These are phyloP conservation scores for Akebia trifoliata DNA, from an alignment of 164 flowering plant genomes.

Conservation along the genomic window DNA sequence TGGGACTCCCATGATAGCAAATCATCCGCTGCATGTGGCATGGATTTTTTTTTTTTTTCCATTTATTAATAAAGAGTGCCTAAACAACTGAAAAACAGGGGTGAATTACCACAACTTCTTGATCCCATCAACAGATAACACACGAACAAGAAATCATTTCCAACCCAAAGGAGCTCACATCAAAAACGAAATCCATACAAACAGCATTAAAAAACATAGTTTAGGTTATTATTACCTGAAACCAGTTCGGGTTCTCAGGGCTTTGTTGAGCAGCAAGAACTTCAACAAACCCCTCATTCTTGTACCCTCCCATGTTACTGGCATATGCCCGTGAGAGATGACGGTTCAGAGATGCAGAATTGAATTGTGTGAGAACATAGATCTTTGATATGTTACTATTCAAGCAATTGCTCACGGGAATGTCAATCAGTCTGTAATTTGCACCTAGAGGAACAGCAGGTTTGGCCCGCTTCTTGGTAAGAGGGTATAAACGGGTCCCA, in stretches of 20 bases:
- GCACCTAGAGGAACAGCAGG: conserved; percentile 94
- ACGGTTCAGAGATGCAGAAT: conserved; percentile 89
- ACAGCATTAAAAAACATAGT: neutral
- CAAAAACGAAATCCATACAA: neutral
- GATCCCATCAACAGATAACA: no score
- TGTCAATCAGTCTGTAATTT: conserved; percentile 82
- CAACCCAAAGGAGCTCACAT: no score
- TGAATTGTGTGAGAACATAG: conserved; percentile 88
- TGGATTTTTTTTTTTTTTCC: no score
- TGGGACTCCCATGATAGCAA: no score
- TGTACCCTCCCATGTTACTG: conserved; percentile 75
- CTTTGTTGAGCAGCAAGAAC: conserved; percentile 97
- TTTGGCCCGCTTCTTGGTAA: conserved; percentile 86
- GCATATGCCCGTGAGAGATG: conserved; percentile 85
- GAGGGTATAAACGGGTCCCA: conserved; percentile 81
- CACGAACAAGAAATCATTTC: no score
- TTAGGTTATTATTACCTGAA: conserved; percentile 47
- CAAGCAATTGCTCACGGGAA: conserved; percentile 88
- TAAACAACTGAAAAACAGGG: no score
- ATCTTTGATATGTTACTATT: conserved; percentile 84
- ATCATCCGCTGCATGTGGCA: no score
- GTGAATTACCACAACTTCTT: no score
- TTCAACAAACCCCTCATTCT: conserved; percentile 91
- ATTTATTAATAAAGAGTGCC: no score
- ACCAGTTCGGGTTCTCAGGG: conserved; percentile 94